phyloP scores from a whole-genome alignment of 345 rosid genomes.

The Arabis alpina region DNA sequence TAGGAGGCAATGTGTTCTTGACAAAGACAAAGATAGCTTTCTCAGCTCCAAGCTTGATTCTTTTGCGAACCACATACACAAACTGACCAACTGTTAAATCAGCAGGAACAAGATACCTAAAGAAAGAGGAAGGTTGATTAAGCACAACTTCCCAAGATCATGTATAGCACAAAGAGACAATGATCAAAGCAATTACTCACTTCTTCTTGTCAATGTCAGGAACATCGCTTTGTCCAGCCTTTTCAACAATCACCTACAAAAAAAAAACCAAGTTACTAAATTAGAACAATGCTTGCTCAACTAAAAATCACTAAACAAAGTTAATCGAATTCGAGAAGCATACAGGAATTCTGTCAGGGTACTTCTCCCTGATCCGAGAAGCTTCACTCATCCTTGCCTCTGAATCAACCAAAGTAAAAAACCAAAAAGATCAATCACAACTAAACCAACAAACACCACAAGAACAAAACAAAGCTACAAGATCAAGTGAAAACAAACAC shows the following conservation, averaged over 20 bases:
- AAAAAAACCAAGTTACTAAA: neutral
- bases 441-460: neutral
- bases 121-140: neutral
- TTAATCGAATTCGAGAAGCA: slow-evolving; percentile 17
- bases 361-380: slow-evolving; percentile 79
- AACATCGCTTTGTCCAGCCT: slow-evolving; percentile 81
- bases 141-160: neutral
- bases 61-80: slow-evolving; percentile 81
- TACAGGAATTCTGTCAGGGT: slow-evolving; percentile 93
- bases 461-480: neutral
- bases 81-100: slow-evolving; percentile 85
- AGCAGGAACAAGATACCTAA: slow-evolving; percentile 83
- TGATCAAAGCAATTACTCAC: too few species aligned
- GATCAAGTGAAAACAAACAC: neutral
- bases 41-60: slow-evolving; percentile 82
- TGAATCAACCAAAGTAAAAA: slow-evolving; percentile 36
- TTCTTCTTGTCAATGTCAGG: slow-evolving; percentile 98
- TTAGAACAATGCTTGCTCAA: slow-evolving; percentile 27
- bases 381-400: slow-evolving; percentile 91
- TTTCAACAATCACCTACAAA: slow-evolving; percentile 88
- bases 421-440: slow-evolving; percentile 3
- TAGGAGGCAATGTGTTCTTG: slow-evolving; percentile 73
- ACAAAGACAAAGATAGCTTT: slow-evolving; percentile 86
- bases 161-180: neutral
- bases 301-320: neutral